Evolutionary conservation across 1,139 yeast species (phyloP), one percentile per base, ranked within the genome.

Genomic region (Geotrichum histeridarum): DNA sequence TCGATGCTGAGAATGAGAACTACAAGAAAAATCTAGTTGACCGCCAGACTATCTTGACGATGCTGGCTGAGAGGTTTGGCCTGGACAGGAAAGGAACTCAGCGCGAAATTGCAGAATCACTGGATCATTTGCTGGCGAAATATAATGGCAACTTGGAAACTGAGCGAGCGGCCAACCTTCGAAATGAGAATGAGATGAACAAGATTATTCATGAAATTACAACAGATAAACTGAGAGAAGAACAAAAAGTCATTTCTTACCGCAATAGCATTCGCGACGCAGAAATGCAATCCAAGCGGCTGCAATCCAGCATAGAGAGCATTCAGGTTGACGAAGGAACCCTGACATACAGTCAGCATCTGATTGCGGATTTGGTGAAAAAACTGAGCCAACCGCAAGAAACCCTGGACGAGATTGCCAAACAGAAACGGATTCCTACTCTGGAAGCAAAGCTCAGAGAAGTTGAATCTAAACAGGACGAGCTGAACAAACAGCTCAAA

Each of bases 401-500:
- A 1, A 33, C 42, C 5, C 31, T 59, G 38, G 70, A 70, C 11
- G 54, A 75, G 1, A 68, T 69, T 1, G 58, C 60, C 0, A 59
- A 79, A 1, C 73, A 70, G 2, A 57, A 62, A 5, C 70, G 74
- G n/a, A 73, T 84, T 0, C 69, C 71, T 8, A 59, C 62, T 0
- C 73, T 77, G 9, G 78, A 77, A 51, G 62, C 67, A 1, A 67
- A 70, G 42, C 68, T 84, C 7, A 55, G 70, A 0, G 62, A 67
- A 8, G 55, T 81, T 12, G 94, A 85, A 60, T 68, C 65, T 32
- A 80, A 80, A 30, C 63, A 81, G 18, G 94, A 86, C 11, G 74
- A 74, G 0, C 61, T 83, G 22, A 78, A 79, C 54, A 75, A 74
- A 18, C 76, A 79, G 43, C 73, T 86, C 7, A 68, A 78, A 5